A percentile compares a stretch with the other conserved stretches of the same genome.
phyloP scores from a whole-genome alignment of 352 stramenopile genomes.

The Pythium sp. region DNA sequence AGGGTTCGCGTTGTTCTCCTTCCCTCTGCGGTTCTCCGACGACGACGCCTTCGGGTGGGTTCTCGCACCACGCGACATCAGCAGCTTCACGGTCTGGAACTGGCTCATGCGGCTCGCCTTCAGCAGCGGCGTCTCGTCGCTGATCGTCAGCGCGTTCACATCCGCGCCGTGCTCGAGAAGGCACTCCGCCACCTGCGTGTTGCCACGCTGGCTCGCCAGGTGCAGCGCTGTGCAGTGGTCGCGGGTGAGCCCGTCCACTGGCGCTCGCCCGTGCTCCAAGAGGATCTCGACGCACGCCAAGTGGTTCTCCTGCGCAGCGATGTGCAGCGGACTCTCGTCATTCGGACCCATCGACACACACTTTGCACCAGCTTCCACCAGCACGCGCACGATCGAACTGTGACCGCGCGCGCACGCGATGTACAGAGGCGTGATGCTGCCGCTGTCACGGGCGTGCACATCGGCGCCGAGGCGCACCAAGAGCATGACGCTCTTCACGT shows the following conservation, averaged over 20 bases:
- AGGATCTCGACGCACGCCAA: slow-evolving; percentile 63
- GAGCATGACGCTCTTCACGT: slow-evolving; percentile 50
- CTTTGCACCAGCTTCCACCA: slow-evolving; percentile 56
- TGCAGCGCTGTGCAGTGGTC: slow-evolving; percentile 73
- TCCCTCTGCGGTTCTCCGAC: slow-evolving; percentile 21
- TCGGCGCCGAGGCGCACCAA: slow-evolving; percentile 62
- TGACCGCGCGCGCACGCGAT: slow-evolving; percentile 72
- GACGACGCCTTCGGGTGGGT: slow-evolving; percentile 22
- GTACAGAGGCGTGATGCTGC: slow-evolving; percentile 71
- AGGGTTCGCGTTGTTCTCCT: slow-evolving; percentile 12
- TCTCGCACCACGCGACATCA: slow-evolving; percentile 50
- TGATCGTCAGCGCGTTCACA: slow-evolving; percentile 57
- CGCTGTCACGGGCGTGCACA: slow-evolving; percentile 58
- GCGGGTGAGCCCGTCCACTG: slow-evolving; percentile 54
- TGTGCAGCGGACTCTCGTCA: slow-evolving; percentile 74
- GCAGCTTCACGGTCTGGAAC: slow-evolving; percentile 70
- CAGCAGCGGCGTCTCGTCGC: slow-evolving; percentile 67
- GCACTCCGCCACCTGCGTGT: slow-evolving; percentile 62
- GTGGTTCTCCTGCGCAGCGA: slow-evolving; percentile 82
- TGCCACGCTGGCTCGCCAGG: slow-evolving; percentile 73
- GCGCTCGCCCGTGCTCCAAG: slow-evolving; percentile 40
- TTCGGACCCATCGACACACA: slow-evolving; percentile 58
- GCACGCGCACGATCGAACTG: slow-evolving; percentile 49
- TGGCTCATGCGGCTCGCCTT: slow-evolving; percentile 85
- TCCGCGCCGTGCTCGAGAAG: slow-evolving; percentile 70